A percentile compares a stretch with the other conserved stretches of the same genome.
Conservation (phyloP, 139 green algal species). For the Haematococcus sp. region DNA sequence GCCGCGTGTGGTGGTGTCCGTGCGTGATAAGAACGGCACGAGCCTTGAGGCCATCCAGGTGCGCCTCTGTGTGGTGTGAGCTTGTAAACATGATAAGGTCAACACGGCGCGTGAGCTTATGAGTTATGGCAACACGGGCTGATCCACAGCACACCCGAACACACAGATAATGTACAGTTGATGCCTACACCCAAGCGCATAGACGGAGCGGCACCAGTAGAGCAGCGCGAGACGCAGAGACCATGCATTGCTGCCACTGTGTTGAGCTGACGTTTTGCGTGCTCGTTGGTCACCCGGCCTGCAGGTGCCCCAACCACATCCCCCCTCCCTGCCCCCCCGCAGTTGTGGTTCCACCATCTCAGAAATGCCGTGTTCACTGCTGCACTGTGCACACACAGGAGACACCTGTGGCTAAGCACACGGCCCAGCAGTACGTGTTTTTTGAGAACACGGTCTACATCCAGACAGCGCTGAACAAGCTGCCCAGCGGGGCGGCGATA, state of each 20-base stretch:
- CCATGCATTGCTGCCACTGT: too few species aligned
- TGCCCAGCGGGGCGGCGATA: constrained; percentile 44
- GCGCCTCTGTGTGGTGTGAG: constrained; percentile 4
- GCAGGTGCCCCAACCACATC: too few species aligned
- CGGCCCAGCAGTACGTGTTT: constrained; percentile 41
- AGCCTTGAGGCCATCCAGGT: constrained; percentile 52
- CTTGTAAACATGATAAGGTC: neutral
- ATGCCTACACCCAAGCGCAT: too few species aligned
- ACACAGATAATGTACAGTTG: too few species aligned
- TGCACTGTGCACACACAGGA: constrained; percentile 22
- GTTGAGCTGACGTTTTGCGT: too few species aligned
- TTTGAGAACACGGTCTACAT: constrained; percentile 59
- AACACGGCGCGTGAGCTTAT: neutral
- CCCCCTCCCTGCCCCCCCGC: too few species aligned
- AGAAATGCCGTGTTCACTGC: too few species aligned
- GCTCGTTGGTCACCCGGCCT: too few species aligned
- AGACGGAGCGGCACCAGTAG: too few species aligned
- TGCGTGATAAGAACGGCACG: constrained; percentile 44
- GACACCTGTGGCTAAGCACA: constrained; percentile 26
- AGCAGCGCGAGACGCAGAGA: too few species aligned
- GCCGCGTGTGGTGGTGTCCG: constrained; percentile 50
- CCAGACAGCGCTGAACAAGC: constrained; percentile 52
- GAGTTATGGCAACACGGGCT: neutral
- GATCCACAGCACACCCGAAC: neutral
- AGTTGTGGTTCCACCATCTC: too few species aligned